These are phyloP conservation scores for Takashimella tepidaria DNA, from an alignment of 1,284 basidiomycete genomes.

Conservation along the genomic window DNA sequence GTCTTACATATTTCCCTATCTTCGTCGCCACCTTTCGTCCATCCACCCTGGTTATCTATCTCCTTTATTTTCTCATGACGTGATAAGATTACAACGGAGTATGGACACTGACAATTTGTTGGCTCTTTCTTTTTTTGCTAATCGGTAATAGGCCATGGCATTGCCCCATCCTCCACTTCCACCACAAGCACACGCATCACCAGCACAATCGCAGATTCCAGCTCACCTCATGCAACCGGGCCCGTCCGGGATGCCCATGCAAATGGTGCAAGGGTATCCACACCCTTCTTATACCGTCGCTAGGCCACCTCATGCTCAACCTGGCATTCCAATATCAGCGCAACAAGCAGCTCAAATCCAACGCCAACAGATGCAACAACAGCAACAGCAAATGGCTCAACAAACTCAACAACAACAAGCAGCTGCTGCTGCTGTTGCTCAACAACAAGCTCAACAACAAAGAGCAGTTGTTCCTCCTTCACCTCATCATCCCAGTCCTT, in stretches of 20 bases:
- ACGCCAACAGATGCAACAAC: slow-evolving; percentile 14
- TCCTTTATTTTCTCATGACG: too few species aligned
- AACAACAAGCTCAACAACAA: slow-evolving; percentile 20
- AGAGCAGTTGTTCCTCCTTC: slow-evolving; percentile 23
- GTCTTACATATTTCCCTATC: neutral
- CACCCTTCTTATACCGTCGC: slow-evolving; percentile 15
- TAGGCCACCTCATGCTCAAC: slow-evolving; percentile 10
- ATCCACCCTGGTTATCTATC: neutral
- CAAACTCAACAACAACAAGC: slow-evolving; percentile 13
- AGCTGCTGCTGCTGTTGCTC: slow-evolving; percentile 13
- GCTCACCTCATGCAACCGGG: slow-evolving; percentile 30
- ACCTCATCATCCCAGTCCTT: slow-evolving; percentile 35
- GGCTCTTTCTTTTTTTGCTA: too few species aligned
- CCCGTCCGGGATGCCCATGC: slow-evolving; percentile 23
- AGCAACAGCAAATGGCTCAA: slow-evolving; percentile 9
- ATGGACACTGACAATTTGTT: too few species aligned
- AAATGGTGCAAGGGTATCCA: slow-evolving; percentile 18
- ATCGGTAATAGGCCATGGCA: slow-evolving; percentile 47
- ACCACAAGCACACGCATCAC: slow-evolving; percentile 21
- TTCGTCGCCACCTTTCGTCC: neutral
- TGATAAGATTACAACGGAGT: too few species aligned
- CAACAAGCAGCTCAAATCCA: slow-evolving; percentile 16
- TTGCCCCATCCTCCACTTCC: slow-evolving; percentile 39
- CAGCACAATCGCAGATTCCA: slow-evolving; percentile 21
- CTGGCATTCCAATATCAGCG: slow-evolving; percentile 8